A percentile compares a stretch with the other conserved stretches of the same genome.
These are phyloP conservation scores for Leishmania tarentolae DNA, from an alignment of 208 protist species.

Conservation along the genomic window DNA sequence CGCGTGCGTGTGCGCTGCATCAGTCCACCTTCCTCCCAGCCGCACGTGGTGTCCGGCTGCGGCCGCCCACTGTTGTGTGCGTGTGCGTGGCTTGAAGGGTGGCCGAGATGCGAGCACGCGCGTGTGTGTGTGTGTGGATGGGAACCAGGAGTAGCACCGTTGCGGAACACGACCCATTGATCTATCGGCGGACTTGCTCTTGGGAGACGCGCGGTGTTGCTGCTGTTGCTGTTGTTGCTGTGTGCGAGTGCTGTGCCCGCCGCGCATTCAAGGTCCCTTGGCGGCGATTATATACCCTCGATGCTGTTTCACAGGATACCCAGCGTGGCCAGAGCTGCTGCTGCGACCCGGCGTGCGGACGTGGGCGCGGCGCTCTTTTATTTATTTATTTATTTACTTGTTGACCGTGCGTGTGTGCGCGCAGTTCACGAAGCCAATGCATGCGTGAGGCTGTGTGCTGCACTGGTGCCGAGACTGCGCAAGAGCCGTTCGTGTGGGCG, in stretches of 20 bases:
- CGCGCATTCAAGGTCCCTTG: slow-evolving; percentile 7
- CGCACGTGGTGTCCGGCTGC: slow-evolving; percentile 7
- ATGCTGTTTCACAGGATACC: too few species aligned
- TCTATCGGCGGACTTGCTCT: slow-evolving; percentile 31
- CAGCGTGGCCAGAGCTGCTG: too few species aligned
- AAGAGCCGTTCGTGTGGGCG: too few species aligned
- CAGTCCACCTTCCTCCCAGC: slow-evolving; percentile 11
- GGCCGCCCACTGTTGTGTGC: slow-evolving; percentile 5
- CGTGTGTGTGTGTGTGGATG: neutral
- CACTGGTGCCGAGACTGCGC: too few species aligned
- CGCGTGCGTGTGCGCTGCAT: neutral
- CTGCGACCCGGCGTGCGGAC: too few species aligned
- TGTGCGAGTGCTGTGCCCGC: too few species aligned
- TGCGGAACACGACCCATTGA: slow-evolving; percentile 27
- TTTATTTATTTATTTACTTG: too few species aligned
- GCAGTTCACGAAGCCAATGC: too few species aligned
- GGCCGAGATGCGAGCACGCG: slow-evolving; percentile 1
- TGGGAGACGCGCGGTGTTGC: slow-evolving; percentile 10
- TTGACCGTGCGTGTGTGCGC: too few species aligned
- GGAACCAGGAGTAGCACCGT: slow-evolving; percentile 32
- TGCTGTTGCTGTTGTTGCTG: too few species aligned
- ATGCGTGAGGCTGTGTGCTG: too few species aligned
- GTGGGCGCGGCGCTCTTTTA: too few species aligned
- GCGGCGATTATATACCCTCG: slow-evolving; percentile 1
- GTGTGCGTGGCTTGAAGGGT: slow-evolving; percentile 10